A percentile compares a stretch with the other conserved stretches of the same genome.
Conservation (phyloP, 148 eudicot species). For the Vaccinium macrocarpon region DNA sequence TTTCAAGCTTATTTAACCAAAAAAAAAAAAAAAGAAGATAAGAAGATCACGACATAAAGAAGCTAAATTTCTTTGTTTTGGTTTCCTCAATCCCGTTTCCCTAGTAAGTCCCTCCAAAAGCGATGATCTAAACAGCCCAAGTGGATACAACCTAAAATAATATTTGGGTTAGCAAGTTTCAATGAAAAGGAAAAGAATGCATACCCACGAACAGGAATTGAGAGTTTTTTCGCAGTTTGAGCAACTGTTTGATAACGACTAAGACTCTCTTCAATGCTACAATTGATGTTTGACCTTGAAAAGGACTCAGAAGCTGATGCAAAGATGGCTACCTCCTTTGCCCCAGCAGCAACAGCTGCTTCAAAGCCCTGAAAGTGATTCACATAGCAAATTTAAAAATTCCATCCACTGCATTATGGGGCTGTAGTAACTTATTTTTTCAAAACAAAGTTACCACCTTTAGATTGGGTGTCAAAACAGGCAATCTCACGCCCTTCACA, state of each 20-base stretch:
- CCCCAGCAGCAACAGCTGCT: slow-evolving; percentile 94
- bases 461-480: slow-evolving; percentile 91
- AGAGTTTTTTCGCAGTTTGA: slow-evolving; percentile 54
- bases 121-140: background rate
- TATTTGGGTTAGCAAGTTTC: background rate
- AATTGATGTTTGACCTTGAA: slow-evolving; percentile 90
- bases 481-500: slow-evolving; percentile 55
- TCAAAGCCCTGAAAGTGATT: slow-evolving; percentile 73
- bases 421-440: background rate
- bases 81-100: background rate
- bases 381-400: background rate
- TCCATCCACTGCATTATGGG: background rate
- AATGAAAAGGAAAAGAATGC: slow-evolving; percentile 14
- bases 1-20: no score
- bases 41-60: background rate
- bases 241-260: slow-evolving; percentile 68
- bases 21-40: no score
- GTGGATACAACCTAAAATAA: background rate
- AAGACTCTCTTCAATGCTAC: slow-evolving; percentile 91
- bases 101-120: background rate
- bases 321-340: slow-evolving; percentile 94
- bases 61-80: background rate
- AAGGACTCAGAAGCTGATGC: slow-evolving; percentile 99
- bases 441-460: slow-evolving; percentile 45
- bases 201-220: slow-evolving; percentile 94